A percentile compares a stretch with the other conserved stretches of the same genome.
phyloP scores from a whole-genome alignment of 768 basidiomycete species.

The Mycena indigotica region DNA sequence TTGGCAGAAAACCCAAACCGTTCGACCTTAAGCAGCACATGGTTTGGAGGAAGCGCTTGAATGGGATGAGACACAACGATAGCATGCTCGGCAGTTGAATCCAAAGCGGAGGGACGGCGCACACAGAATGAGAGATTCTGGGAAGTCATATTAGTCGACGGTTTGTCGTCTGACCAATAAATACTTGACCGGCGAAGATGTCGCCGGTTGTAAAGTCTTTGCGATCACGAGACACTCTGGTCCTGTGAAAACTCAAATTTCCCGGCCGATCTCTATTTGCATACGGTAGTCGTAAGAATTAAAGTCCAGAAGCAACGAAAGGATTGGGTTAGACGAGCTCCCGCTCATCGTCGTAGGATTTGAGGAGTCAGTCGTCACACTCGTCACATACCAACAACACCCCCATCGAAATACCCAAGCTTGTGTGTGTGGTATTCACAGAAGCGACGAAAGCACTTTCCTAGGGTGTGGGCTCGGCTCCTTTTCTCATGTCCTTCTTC shows the following conservation, averaged over 20 bases:
- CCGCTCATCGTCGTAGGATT: too few relatives aligned
- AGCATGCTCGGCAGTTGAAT: constrained; percentile 19
- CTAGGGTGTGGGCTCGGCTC: too few relatives aligned
- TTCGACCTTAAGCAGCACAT: constrained; percentile 60
- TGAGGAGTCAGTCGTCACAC: too few relatives aligned
- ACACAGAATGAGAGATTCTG: constrained; percentile 17
- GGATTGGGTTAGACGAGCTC: too few relatives aligned
- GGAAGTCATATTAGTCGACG: neutral
- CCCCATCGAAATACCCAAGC: too few relatives aligned
- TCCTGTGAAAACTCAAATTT: too few relatives aligned
- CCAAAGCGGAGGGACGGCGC: constrained; percentile 11
- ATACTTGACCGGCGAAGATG: neutral
- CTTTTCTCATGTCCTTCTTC: neutral
- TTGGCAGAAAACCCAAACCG: constrained; percentile 74
- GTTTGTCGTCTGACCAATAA: neutral
- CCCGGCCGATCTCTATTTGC: too few relatives aligned
- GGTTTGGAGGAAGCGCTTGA: constrained; percentile 38
- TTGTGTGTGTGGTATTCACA: too few relatives aligned
- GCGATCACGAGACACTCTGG: neutral
- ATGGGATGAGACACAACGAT: constrained; percentile 28
- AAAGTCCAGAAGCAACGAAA: too few relatives aligned
- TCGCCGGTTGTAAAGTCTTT: neutral
- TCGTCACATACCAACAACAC: too few relatives aligned
- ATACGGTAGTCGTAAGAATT: too few relatives aligned
- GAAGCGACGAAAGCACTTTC: too few relatives aligned